Percentiles rank a stretch among this genome's conserved stretches.
These are phyloP conservation scores for Geranium brycei DNA, from an alignment of 345 rosid species.

Conservation along the genomic window DNA sequence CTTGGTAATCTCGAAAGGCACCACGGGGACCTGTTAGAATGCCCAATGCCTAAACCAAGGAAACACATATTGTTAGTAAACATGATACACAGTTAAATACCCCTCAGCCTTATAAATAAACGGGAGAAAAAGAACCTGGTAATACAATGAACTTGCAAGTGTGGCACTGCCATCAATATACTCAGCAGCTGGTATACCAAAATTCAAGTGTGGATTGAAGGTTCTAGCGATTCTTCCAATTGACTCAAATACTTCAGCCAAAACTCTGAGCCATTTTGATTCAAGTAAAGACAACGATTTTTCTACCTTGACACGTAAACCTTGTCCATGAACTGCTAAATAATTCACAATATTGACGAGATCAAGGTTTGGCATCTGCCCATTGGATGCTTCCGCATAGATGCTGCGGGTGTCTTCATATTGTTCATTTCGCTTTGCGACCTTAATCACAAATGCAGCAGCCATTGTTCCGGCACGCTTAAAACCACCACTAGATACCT, in stretches of 20 bases:
- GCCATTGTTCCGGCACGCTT: conserved; percentile 81
- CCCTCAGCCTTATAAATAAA: too few species aligned
- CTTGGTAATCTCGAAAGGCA: conserved; percentile 89
- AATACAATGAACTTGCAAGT: conserved; percentile 77
- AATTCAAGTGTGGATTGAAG: conserved; percentile 59
- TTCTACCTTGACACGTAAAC: conserved; percentile 59
- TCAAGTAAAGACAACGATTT: conserved; percentile 49
- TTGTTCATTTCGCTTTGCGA: conserved; percentile 29
- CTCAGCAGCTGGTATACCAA: conserved; percentile 65
- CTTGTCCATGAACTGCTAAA: conserved; percentile 82
- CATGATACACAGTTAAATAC: too few species aligned
- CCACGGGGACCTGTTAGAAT: conserved; percentile 93
- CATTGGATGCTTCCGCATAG: conserved; percentile 88
- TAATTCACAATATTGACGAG: conserved; percentile 81
- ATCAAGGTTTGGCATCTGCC: conserved; percentile 97
- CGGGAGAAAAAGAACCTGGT: conserved; percentile 38
- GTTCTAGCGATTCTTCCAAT: conserved; percentile 44
- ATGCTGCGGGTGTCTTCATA: conserved; percentile 56
- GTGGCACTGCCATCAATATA: conserved; percentile 75
- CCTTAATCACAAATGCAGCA: conserved; percentile 83
- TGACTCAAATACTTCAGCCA: conserved; percentile 50
- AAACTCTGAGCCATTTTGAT: conserved; percentile 37
- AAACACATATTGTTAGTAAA: too few species aligned
- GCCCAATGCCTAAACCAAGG: conserved; percentile 55
- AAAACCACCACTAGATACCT: conserved; percentile 26